Percentiles rank a stretch among this genome's conserved stretches.
phyloP scores from a whole-genome alignment of 2,329 filamentous ascomycete genomes.

The Elsinoe arachidis region DNA sequence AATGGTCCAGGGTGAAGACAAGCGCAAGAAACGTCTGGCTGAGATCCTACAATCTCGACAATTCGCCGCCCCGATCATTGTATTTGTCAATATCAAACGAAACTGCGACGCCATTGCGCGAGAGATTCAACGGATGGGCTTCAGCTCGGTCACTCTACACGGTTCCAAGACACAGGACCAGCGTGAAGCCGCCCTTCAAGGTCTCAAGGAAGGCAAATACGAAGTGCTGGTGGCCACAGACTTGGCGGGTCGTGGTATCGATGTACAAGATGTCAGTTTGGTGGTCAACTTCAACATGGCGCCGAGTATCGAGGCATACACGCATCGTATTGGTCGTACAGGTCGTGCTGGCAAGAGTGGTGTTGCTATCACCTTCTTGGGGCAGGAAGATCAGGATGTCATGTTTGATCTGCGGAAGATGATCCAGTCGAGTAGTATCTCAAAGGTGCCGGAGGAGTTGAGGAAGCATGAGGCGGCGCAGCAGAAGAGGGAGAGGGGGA shows the following conservation, averaged over 20 bases:
- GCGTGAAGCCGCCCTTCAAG: conserved; percentile 81
- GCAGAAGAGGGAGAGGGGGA: conserved; percentile 60
- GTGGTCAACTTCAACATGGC: conserved; percentile 99
- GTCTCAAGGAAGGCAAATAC: conserved; percentile 69
- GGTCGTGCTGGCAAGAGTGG: conserved; percentile 95
- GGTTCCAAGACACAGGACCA: conserved; percentile 97
- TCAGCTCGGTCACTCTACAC: conserved; percentile 81
- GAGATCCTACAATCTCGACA: conserved; percentile 76
- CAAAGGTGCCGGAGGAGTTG: conserved; percentile 83
- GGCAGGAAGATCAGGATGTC: conserved; percentile 79
- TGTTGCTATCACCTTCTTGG: conserved; percentile 92
- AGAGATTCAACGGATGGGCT: conserved; percentile 91
- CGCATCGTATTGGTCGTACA: conserved; percentile 91
- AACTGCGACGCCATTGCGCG: conserved; percentile 93
- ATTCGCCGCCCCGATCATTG: conserved; percentile 85
- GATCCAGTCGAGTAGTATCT: conserved; percentile 80
- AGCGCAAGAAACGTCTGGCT: conserved; percentile 88
- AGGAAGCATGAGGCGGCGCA: conserved; percentile 86
- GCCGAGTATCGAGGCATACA: conserved; percentile 84
- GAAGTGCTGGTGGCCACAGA: conserved; percentile 94
- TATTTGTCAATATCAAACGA: conserved; percentile 99
- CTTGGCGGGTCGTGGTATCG: conserved; percentile 92
- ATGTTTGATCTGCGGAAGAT: conserved; percentile 93
- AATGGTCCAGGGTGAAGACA: conserved; percentile 82
- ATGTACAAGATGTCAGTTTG: conserved; percentile 85